Evolutionary conservation across 352 stramenopile genomes (phyloP).

Genomic region (Pythium phragmitis): DNA sequence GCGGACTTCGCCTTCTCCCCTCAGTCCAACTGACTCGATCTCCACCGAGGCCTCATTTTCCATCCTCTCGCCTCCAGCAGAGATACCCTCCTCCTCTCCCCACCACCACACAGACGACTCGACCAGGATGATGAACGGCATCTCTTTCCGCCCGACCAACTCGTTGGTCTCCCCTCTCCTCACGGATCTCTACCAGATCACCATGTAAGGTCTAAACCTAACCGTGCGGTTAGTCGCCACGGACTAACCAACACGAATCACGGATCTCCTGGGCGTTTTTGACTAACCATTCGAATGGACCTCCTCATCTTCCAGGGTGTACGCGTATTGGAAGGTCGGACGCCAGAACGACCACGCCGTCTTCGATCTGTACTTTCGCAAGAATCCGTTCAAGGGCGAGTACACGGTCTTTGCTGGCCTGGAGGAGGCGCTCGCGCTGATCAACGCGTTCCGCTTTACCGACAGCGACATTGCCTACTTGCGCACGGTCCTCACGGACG

Average conservation of each 20-base stretch:
- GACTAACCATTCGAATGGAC: neutral
- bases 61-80: slow-evolving; percentile 9
- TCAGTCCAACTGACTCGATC: neutral
- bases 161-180: slow-evolving; percentile 94
- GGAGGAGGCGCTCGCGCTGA: slow-evolving; percentile 88
- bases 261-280: too few relatives aligned
- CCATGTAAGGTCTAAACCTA: slow-evolving; percentile 53
- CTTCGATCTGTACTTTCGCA: slow-evolving; percentile 99
- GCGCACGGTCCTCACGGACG: slow-evolving; percentile 79
- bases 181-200: slow-evolving; percentile 98
- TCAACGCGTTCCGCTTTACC: slow-evolving; percentile 95
- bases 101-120: neutral
- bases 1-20: neutral
- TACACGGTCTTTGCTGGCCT: slow-evolving; percentile 95
- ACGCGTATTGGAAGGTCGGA: slow-evolving; percentile 97
- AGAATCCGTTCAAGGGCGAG: slow-evolving; percentile 98
- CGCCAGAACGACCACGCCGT: slow-evolving; percentile 92
- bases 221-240: neutral
- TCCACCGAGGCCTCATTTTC: neutral
- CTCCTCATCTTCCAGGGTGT: slow-evolving; percentile 90
- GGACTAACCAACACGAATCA: neutral
- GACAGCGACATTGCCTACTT: slow-evolving; percentile 95
- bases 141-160: slow-evolving; percentile 85
- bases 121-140: slow-evolving; percentile 40
- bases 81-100: slow-evolving; percentile 1